Base-by-base conservation (phyloP, 306 rosid genomes). In the Oemleria cerasiformis region DNA sequence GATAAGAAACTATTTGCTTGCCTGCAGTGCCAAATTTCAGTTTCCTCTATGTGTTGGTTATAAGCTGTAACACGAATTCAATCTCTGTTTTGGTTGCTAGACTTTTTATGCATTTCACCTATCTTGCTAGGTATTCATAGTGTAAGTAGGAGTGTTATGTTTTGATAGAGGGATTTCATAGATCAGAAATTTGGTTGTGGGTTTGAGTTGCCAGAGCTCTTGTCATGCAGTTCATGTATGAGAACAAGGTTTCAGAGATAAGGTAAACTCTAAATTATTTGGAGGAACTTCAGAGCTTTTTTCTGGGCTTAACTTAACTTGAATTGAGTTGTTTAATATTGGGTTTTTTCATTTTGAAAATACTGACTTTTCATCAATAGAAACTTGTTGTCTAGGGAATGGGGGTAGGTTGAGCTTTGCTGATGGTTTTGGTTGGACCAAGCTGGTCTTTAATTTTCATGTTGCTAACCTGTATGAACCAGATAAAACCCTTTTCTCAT, bases 61-160 rank as follows among this genome's bases (percentile, higher is more conserved):
- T 12, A 45, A 45, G 50, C 13, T 45, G 14, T 50, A 34, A 14
- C 64, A 58, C 5, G 20, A 34, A 30, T 3, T 40, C 38, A 15
- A 9, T 30, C 4, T n/a, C 19, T 68, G 73, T 69, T 15, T 15
- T 56, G 72, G 73, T 68, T 76, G 47, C 6, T 45, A 14, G 34
- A 36, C n/a, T 66, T 56, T 30, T 10, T 36, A 2, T 30, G 21
- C 13, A 41, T 25, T 64, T 40, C 12, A 5, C 21, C 58, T 56
- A 43, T 74, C 21, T 53, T 14, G 34, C 48, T 68, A 36, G 65
- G 68, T 61, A 30, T 16, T 77, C 47, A 1, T 16, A 39, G 8
- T 11, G 16, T 5, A 5, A 54, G 39, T 40, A 39, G 16, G 16
- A 69, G 11, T 63, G 50, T 12, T 19, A 4, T 12, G 1, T 19